These are phyloP conservation scores for Ascochyta fabae DNA, from an alignment of 2,329 filamentous ascomycete species.

Conservation along the genomic window DNA sequence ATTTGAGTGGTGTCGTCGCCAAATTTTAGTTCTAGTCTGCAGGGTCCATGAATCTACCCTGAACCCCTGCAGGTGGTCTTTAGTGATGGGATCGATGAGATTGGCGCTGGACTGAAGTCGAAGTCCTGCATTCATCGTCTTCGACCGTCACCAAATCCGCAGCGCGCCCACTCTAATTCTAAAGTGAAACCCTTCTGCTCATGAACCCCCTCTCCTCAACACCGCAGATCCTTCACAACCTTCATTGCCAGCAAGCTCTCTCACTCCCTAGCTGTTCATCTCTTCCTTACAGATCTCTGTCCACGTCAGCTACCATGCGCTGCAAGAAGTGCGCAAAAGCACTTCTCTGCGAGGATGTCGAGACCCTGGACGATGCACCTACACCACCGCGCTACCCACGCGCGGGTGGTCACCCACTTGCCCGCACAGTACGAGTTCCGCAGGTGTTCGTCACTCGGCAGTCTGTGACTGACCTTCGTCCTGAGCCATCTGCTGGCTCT, in stretches of 20 bases:
- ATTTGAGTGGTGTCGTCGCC: neutral
- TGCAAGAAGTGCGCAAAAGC: neutral
- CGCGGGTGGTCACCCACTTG: too few relatives aligned
- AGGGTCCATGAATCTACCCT: too few relatives aligned
- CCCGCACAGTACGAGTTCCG: too few relatives aligned
- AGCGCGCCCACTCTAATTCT: neutral
- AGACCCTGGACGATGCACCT: too few relatives aligned
- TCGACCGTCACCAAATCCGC: neutral
- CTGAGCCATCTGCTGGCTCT: too few relatives aligned
- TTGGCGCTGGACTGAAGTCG: too few relatives aligned
- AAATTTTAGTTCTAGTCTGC: neutral
- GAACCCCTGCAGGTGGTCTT: too few relatives aligned
- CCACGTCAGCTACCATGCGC: neutral
- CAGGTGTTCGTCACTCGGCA: too few relatives aligned
- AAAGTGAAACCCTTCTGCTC: neutral
- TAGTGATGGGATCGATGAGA: too few relatives aligned
- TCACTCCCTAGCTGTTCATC: neutral
- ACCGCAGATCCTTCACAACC: neutral
- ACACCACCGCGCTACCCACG: too few relatives aligned
- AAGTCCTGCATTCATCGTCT: neutral
- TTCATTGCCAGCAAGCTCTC: neutral
- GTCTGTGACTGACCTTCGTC: too few relatives aligned
- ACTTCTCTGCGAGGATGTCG: too few relatives aligned
- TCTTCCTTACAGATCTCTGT: neutral
- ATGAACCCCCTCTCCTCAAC: neutral